Evolutionary conservation across 805 yeast genomes (phyloP), one percentile per base, ranked within the genome.

Genomic region (Torulaspora maleeae): DNA sequence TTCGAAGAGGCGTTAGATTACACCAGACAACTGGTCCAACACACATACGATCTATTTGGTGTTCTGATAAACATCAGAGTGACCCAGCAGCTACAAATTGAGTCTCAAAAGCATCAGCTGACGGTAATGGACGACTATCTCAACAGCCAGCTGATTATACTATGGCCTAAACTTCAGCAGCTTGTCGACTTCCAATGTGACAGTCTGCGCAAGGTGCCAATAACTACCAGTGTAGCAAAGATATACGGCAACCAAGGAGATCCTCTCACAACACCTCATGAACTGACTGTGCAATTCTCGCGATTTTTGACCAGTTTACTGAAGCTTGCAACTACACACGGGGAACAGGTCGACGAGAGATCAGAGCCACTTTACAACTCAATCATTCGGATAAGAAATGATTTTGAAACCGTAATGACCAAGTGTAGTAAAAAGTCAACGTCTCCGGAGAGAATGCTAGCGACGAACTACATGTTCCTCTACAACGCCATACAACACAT

Each of bases 161-260:
- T 91, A 36, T 93, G 98, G 98, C 96, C 97, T 0, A 79, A 77
- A 47, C 85, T 90, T 58, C 90, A 89, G 56, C 74, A 72, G 37
- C 70, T 87, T 27, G 75, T 90, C 34, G 96, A 89, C 60, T 67
- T 77, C 27, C 86, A 91, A 55, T 83, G 95, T 55, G 84, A 80
- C 16, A 77, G 81, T 40, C 68, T 88, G 61, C 81, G 83, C 50
- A 77, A 72, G 42, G 75, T 75, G 13, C 63, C 63, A 38, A 71
- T 53, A 48, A 45, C 64, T 2, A 54, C 58, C 5, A 50, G 41
- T 25, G 49, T 53, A 10, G 58, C 75, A 15, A 68, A 65, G 60
- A 50, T 54, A 20, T 56, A 63, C 6, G 55, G 58, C 9, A 33
- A 44, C 9, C 52, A 48, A 16, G 63, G 68, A 32, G 62, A 67